Base-by-base conservation (phyloP, 2,329 filamentous ascomycete species). In the Metarhizium humberi region DNA sequence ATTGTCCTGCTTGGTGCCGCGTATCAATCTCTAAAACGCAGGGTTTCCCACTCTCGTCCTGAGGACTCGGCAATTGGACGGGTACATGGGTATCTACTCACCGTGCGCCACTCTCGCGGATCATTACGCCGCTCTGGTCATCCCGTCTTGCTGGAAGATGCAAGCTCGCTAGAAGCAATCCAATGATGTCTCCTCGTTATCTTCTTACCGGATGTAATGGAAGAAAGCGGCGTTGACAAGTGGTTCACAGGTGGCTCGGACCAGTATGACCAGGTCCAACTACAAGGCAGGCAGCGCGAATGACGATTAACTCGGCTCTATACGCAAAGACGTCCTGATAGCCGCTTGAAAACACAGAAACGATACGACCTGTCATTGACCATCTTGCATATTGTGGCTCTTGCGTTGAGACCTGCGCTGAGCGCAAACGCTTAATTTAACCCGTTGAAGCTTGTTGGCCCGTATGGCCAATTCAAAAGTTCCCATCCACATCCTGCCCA, bases 101-200 rank as follows among this genome's bases (percentile, higher is more conserved):
- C 10, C 14, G 25, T 29, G 30, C 45, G 25, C 45, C 25, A 48
- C 11, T 16, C n/a, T 18, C n/a, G 6, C 42, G 42, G 42, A 45
- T 11, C 42, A 20, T 45, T 2, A 10, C 30, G 32, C 16, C 3
- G 6, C 25, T 32, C 13, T 2, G 3, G 5, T 51, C n/a, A 30
- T 13, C n/a, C 38, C 40, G 29, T 45, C 48, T 8, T 36, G 14
- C 36, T 32, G 34, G 20, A n/a, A 34, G 42, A 56, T 55, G 50
- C 56, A 32, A n/a, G 50, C 51, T 58, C 57, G 57, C 56, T 58
- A 54, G 51, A 32, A 30, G 38, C 6, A 32, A 55, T 48, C 56
- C 56, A 58, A 58, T 58, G 55, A 46, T 38, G 52, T 38, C 42
- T 36, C 18, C 46, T 34, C 40, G 30, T 18, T 18, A 48, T 45